phyloP scores from a whole-genome alignment of 2,329 filamentous ascomycete species.

The Dendrostoma leiphaemia region DNA sequence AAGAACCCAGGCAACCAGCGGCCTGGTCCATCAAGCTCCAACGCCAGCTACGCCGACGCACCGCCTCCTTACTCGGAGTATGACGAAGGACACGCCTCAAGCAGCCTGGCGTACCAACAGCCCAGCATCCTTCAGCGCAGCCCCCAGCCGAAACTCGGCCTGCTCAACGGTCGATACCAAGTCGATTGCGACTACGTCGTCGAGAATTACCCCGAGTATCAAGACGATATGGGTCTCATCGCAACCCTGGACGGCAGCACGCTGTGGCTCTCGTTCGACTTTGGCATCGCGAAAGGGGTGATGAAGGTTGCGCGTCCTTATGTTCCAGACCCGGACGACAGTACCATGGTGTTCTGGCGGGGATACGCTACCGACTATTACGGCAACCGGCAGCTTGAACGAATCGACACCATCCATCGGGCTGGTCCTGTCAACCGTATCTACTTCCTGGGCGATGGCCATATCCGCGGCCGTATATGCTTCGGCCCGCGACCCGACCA shows the following conservation, averaged over 20 bases:
- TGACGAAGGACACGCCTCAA: slow-evolving; percentile 17
- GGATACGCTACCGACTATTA: slow-evolving; percentile 30
- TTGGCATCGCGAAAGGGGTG: slow-evolving; percentile 40
- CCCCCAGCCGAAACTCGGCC: slow-evolving; percentile 25
- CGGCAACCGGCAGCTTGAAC: slow-evolving; percentile 17
- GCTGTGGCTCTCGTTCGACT: slow-evolving; percentile 46
- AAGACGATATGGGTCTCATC: slow-evolving; percentile 31
- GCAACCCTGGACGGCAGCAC: slow-evolving; percentile 36
- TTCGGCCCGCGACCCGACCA: slow-evolving; percentile 20
- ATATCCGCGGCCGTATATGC: slow-evolving; percentile 28
- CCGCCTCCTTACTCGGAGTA: slow-evolving; percentile 19
- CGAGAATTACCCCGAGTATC: slow-evolving; percentile 24
- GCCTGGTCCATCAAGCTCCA: background rate
- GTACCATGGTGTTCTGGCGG: slow-evolving; percentile 34
- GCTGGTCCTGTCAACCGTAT: slow-evolving; percentile 30
- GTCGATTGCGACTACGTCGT: slow-evolving; percentile 29
- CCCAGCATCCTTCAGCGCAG: slow-evolving; percentile 12
- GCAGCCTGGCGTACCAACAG: slow-evolving; percentile 12
- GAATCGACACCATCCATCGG: slow-evolving; percentile 20
- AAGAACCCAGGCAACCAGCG: background rate
- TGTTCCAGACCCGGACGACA: slow-evolving; percentile 26
- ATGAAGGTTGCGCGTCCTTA: slow-evolving; percentile 38
- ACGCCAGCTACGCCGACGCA: background rate
- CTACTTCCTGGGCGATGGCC: slow-evolving; percentile 36
- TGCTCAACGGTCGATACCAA: slow-evolving; percentile 45